A percentile compares a stretch with the other conserved stretches of the same genome.
phyloP scores from a whole-genome alignment of 345 rosid genomes.

The Eucalyptus viminalis region DNA sequence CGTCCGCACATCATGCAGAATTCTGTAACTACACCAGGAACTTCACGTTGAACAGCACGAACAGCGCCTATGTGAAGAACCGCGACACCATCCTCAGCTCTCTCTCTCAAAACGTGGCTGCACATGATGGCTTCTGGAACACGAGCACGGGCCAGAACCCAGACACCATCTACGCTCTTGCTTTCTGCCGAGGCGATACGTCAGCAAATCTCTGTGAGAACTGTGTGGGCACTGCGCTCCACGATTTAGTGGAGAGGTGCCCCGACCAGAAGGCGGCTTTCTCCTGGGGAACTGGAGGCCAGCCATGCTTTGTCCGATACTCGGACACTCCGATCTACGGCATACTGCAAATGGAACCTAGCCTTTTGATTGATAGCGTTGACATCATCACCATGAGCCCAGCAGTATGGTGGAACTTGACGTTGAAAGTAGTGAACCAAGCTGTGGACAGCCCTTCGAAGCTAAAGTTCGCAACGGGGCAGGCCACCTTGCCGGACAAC shows the following conservation, averaged over 20 bases:
- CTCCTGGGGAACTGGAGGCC: conserved; percentile 1
- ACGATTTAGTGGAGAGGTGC: conserved; percentile 4
- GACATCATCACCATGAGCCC: neutral
- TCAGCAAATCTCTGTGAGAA: conserved; percentile 2
- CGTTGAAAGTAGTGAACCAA: neutral
- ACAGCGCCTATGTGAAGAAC: conserved; percentile 6
- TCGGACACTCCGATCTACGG: conserved; percentile 12
- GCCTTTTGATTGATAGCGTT: neutral
- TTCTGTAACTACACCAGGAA: neutral
- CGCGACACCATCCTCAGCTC: neutral
- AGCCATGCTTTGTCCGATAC: conserved; percentile 25
- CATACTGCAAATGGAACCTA: conserved; percentile 2
- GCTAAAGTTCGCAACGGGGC: conserved; percentile 1
- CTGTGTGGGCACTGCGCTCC: neutral
- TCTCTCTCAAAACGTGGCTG: neutral
- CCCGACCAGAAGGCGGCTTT: conserved; percentile 20
- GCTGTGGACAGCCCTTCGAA: conserved; percentile 7
- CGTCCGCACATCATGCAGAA: neutral
- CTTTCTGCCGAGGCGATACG: conserved; percentile 18
- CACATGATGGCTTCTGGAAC: neutral
- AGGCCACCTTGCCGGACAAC: too few species aligned
- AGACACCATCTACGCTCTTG: conserved; percentile 1
- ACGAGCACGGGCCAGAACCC: neutral
- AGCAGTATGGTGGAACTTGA: conserved; percentile 15
- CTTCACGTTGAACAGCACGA: neutral